Percentiles rank a stretch among this genome's conserved stretches.
These are phyloP conservation scores for Avena atlantica DNA, from an alignment of 176 grass and related monocot genomes.

Conservation along the genomic window DNA sequence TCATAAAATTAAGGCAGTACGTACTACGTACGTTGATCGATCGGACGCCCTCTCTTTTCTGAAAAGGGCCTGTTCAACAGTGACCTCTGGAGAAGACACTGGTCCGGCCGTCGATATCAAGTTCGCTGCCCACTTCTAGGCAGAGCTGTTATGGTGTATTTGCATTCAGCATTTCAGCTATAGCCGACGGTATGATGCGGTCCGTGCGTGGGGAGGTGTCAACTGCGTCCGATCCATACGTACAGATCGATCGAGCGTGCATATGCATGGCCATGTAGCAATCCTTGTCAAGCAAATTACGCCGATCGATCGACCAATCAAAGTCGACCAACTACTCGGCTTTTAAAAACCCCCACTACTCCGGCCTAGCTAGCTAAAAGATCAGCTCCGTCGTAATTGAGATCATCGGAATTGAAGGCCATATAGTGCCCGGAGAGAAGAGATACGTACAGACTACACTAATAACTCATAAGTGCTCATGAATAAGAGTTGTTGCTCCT, in stretches of 20 bases:
- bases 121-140: neutral
- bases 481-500: conserved; percentile 51
- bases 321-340: conserved; percentile 45
- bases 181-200: neutral
- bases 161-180: conserved; percentile 43
- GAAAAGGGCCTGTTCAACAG: conserved; percentile 8
- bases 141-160: neutral
- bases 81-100: conserved; percentile 17
- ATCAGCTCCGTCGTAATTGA: conserved; percentile 50
- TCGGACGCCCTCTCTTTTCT: neutral
- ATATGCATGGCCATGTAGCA: neutral
- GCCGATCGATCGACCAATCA: conserved; percentile 44
- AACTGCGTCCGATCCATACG: too few species aligned
- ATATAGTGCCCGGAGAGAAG: conserved; percentile 50
- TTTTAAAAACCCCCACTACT: neutral
- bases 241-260: neutral
- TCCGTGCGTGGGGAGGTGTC: too few species aligned
- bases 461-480: conserved; percentile 43
- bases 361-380: conserved; percentile 43
- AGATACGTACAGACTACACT: conserved; percentile 19
- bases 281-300: conserved; percentile 30
- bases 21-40: too few species aligned
- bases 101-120: neutral
- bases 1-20: too few species aligned
- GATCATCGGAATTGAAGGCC: conserved; percentile 46